These are phyloP conservation scores for Rhizophagus sp. DNA, from an alignment of 192 early-diverging fungal species.

Conservation along the genomic window DNA sequence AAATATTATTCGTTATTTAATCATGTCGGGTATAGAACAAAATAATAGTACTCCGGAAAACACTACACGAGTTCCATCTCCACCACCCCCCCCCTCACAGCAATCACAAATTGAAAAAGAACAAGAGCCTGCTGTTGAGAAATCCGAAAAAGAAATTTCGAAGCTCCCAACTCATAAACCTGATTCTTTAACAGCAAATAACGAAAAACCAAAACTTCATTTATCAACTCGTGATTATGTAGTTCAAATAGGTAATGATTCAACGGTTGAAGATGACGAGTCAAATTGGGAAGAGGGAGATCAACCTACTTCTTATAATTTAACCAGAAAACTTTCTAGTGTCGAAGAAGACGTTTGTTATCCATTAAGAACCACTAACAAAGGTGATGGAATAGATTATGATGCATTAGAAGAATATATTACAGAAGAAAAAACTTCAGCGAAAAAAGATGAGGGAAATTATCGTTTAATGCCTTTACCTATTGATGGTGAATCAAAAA, in stretches of 20 bases:
- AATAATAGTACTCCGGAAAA: background rate
- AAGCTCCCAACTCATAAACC: background rate
- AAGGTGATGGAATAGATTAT: background rate
- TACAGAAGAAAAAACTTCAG: background rate
- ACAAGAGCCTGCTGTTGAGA: background rate
- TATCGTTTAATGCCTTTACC: background rate
- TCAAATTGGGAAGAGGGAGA: background rate
- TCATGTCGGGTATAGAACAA: background rate
- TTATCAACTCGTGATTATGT: background rate
- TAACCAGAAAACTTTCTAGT: conserved; percentile 3
- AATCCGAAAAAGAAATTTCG: background rate
- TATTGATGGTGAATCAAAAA: background rate
- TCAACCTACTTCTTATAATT: background rate
- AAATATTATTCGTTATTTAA: too few relatives aligned
- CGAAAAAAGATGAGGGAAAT: background rate
- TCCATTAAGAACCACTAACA: background rate
- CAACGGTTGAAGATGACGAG: background rate
- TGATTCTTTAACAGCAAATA: background rate
- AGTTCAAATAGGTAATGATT: background rate
- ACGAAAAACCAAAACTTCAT: background rate
- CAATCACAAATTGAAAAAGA: too few relatives aligned
- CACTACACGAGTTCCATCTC: background rate
- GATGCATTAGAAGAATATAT: conserved; percentile 9
- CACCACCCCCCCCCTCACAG: background rate
- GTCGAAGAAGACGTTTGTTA: background rate